Evolutionary conservation across 495 filamentous ascomycete genomes (phyloP).

Genomic region (Penicillium pulvis): DNA sequence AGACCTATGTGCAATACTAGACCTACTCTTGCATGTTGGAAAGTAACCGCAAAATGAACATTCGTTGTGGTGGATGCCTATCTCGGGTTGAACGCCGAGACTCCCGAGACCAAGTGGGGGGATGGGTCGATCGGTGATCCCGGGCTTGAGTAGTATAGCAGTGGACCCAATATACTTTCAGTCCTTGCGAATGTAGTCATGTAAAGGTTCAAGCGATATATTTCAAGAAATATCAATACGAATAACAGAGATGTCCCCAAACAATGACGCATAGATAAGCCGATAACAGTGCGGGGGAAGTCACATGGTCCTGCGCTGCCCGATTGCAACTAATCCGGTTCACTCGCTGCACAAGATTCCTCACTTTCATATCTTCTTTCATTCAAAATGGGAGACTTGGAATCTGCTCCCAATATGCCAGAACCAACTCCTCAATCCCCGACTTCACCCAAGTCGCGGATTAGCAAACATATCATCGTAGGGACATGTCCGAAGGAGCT

Average conservation of each 20-base stretch:
- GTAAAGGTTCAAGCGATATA: neutral
- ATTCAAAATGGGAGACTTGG: constrained; percentile 26
- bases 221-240: neutral
- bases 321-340: constrained; percentile 5
- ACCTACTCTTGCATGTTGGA: too few species aligned
- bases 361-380: constrained; percentile 6
- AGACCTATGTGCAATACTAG: neutral
- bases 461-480: constrained; percentile 51
- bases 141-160: neutral
- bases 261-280: constrained; percentile 25
- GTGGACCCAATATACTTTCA: neutral
- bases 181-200: neutral
- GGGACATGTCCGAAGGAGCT: constrained; percentile 6
- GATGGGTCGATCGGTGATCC: neutral
- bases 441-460: constrained; percentile 29
- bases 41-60: too few species aligned
- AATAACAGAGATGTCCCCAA: neutral
- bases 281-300: constrained; percentile 32
- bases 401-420: constrained; percentile 22
- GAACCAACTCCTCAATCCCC: constrained; percentile 26
- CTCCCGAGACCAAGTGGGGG: constrained; percentile 5
- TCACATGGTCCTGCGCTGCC: constrained; percentile 16
- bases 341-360: constrained; percentile 7
- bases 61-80: too few species aligned
- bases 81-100: neutral